Evolutionary conservation across 2,329 filamentous ascomycete species (phyloP).

Genomic region (Chrysoporthe puriensis): DNA sequence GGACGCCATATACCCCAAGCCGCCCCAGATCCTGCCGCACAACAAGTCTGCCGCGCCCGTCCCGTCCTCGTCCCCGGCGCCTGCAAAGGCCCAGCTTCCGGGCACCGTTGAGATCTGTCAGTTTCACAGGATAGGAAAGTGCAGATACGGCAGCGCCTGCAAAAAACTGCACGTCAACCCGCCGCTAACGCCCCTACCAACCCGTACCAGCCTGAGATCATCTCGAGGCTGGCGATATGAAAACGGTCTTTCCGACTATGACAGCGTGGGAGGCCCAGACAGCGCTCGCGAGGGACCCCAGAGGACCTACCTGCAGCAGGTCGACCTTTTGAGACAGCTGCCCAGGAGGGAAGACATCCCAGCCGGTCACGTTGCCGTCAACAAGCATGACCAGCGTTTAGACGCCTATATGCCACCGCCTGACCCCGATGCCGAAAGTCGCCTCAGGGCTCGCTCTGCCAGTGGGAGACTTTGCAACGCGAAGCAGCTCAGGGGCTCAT

Average conservation of each 20-base stretch:
- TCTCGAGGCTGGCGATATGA: constrained; percentile 18
- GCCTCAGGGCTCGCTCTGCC: constrained; percentile 33
- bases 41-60: constrained; percentile 9
- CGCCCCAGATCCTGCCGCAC: not conserved
- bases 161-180: constrained; percentile 34
- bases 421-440: constrained; percentile 26
- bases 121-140: constrained; percentile 37
- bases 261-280: constrained; percentile 19
- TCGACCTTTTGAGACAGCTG: constrained; percentile 24
- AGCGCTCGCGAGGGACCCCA: constrained; percentile 16
- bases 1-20: constrained; percentile 24
- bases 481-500: constrained; percentile 27
- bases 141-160: constrained; percentile 37
- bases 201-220: constrained; percentile 9
- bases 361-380: constrained; percentile 35
- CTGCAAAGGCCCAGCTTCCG: constrained; percentile 15
- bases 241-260: constrained; percentile 19
- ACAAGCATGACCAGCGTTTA: constrained; percentile 35
- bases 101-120: constrained; percentile 33
- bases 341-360: constrained; percentile 36
- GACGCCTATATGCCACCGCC: constrained; percentile 36
- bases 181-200: not conserved
- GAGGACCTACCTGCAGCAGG: constrained; percentile 17
- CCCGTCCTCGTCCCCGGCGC: not conserved
- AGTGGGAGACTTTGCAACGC: constrained; percentile 31